Percentiles rank a stretch among this genome's conserved stretches.
These are phyloP conservation scores for Borovskyia barvae DNA, from an alignment of 208 protist species.

Conservation along the genomic window DNA sequence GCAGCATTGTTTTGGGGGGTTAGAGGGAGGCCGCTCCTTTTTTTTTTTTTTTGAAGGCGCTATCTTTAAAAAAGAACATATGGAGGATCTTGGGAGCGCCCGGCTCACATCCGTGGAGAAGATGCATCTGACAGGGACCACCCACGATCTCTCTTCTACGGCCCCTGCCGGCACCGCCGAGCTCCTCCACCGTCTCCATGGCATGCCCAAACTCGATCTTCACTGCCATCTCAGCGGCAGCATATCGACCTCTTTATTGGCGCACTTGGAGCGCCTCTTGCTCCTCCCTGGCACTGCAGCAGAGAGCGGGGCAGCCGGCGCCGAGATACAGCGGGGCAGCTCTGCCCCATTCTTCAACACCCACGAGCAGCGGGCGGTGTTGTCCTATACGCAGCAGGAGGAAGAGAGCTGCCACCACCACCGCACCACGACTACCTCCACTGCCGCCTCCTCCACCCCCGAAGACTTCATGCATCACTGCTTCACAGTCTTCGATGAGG, in stretches of 20 bases:
- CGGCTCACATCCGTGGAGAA: no score
- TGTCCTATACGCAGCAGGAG: no score
- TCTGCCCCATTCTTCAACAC: slow-evolving; percentile 26
- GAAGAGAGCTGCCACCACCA: background rate
- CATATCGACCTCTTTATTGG: slow-evolving; percentile 50
- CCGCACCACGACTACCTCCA: background rate
- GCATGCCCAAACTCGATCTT: slow-evolving; percentile 63
- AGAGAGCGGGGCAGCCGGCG: background rate
- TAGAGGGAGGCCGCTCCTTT: background rate
- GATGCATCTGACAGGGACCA: no score
- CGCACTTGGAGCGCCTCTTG: slow-evolving; percentile 46
- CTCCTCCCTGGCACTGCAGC: slow-evolving; percentile 6
- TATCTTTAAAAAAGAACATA: background rate
- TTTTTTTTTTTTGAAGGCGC: background rate
- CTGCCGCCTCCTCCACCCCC: slow-evolving; percentile 3
- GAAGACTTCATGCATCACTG: slow-evolving; percentile 71
- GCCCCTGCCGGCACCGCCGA: background rate
- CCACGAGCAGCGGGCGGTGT: slow-evolving; percentile 14
- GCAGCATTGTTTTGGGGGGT: no score
- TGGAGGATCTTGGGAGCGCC: no score
- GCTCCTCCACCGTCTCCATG: slow-evolving; percentile 12
- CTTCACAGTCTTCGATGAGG: slow-evolving; percentile 77
- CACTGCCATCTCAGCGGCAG: slow-evolving; percentile 84
- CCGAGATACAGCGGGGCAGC: background rate
- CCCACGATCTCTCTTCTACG: no score